Percentiles rank a stretch among this genome's conserved stretches.
Evolutionary conservation across 176 grass and related monocot genomes (phyloP).

Genomic region (Ananas comosus): DNA sequence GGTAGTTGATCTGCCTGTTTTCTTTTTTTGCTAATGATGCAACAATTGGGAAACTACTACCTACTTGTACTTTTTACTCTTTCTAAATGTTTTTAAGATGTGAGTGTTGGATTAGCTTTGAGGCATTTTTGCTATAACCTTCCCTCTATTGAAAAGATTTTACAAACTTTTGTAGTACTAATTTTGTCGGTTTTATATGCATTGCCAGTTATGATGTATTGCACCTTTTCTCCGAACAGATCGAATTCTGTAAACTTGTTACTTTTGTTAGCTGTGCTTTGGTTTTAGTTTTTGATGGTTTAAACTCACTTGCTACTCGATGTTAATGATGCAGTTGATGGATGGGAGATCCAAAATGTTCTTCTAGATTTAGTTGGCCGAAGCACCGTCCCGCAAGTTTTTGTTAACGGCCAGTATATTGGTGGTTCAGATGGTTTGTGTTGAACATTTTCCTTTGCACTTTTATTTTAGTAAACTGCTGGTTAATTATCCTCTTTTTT

Average conservation of each 20-base stretch:
- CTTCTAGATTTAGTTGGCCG: constrained; percentile 79
- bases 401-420: constrained; percentile 76
- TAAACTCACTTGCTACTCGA: background rate
- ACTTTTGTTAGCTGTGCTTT: background rate
- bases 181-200: too few species aligned
- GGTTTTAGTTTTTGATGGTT: background rate
- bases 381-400: constrained; percentile 83
- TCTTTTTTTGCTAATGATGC: background rate
- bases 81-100: too few species aligned
- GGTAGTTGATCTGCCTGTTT: constrained; percentile 31
- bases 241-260: too few species aligned
- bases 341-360: constrained; percentile 64
- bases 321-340: constrained; percentile 40
- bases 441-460: constrained; percentile 11
- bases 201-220: too few species aligned
- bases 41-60: too few species aligned
- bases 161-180: too few species aligned
- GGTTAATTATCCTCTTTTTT: constrained; percentile 6
- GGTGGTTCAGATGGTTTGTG: constrained; percentile 80
- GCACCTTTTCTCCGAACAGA: too few species aligned
- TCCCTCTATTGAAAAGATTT: too few species aligned
- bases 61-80: too few species aligned
- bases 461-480: background rate
- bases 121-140: too few species aligned
- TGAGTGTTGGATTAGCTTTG: too few species aligned